These are phyloP conservation scores for Septoria linicola DNA, from an alignment of 2,329 filamentous ascomycete species.

Conservation along the genomic window DNA sequence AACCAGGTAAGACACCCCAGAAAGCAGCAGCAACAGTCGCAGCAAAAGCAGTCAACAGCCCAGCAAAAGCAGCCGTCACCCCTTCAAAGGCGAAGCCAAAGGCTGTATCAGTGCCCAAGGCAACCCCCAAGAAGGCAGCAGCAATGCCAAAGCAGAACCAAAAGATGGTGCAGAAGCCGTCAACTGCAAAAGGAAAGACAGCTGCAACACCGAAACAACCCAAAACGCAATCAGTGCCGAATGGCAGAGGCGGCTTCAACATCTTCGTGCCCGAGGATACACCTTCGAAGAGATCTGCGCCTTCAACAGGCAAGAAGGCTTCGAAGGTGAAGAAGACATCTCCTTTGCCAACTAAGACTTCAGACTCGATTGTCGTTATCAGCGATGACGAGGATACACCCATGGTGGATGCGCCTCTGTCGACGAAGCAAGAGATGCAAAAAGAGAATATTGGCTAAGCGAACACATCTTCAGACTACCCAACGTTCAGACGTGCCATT, in stretches of 20 bases:
- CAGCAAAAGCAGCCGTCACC: too few species aligned
- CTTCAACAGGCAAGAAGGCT: constrained; percentile 16
- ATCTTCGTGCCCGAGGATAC: not conserved
- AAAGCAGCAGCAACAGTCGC: constrained; percentile 7
- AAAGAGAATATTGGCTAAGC: constrained; percentile 11
- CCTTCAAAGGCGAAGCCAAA: constrained; percentile 6
- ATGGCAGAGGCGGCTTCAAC: constrained; percentile 4
- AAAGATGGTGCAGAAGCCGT: not conserved
- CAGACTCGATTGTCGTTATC: constrained; percentile 9
- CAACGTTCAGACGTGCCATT: constrained; percentile 24
- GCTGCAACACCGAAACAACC: not conserved
- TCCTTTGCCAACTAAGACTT: constrained; percentile 28
- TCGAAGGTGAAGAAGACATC: constrained; percentile 18
- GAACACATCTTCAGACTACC: constrained; percentile 12
- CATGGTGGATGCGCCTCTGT: not conserved
- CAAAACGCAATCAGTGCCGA: constrained; percentile 5
- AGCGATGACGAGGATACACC: constrained; percentile 11
- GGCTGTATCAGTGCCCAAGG: constrained; percentile 13
- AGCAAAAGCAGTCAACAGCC: not conserved
- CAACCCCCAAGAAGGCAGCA: constrained; percentile 9
- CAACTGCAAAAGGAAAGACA: not conserved
- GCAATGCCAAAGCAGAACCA: constrained; percentile 15
- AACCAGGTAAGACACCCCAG: constrained; percentile 30
- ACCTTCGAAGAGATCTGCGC: constrained; percentile 15
- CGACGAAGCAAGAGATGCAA: not conserved